A percentile compares a stretch with the other conserved stretches of the same genome.
Conservation (phyloP, 2,329 filamentous ascomycete species). For the Colletotrichum sidae region DNA sequence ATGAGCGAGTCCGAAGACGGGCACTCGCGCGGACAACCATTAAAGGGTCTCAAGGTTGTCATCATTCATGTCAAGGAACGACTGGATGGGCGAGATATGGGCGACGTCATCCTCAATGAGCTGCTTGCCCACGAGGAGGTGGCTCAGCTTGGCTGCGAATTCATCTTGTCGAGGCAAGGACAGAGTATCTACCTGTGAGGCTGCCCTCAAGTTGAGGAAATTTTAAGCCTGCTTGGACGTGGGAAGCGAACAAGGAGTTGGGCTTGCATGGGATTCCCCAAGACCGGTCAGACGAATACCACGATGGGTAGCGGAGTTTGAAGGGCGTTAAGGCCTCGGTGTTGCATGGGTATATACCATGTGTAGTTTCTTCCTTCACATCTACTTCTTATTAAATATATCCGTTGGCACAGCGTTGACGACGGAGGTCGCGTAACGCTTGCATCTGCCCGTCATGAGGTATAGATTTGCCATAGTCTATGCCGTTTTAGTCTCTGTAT, state of each 20-base stretch:
- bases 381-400: constrained; percentile 20
- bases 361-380: neutral
- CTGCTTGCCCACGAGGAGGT: constrained; percentile 74
- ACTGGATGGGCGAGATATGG: constrained; percentile 76
- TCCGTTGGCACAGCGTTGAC: constrained; percentile 7
- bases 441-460: neutral
- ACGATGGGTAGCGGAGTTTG: constrained; percentile 12
- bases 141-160: constrained; percentile 80
- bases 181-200: constrained; percentile 66
- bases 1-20: constrained; percentile 32
- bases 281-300: constrained; percentile 19
- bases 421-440: neutral
- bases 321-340: neutral
- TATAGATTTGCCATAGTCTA: neutral
- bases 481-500: neutral
- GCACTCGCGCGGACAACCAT: constrained; percentile 52
- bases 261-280: constrained; percentile 15
- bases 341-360: constrained; percentile 12
- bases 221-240: neutral
- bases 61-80: constrained; percentile 96
- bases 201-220: neutral
- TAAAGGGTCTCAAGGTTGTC: constrained; percentile 82
- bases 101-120: constrained; percentile 76
- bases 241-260: neutral
- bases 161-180: constrained; percentile 76